A percentile compares a stretch with the other conserved stretches of the same genome.
phyloP scores from a whole-genome alignment of 169 alveolate genomes.

The Cryptosporidium tyzzeri region DNA sequence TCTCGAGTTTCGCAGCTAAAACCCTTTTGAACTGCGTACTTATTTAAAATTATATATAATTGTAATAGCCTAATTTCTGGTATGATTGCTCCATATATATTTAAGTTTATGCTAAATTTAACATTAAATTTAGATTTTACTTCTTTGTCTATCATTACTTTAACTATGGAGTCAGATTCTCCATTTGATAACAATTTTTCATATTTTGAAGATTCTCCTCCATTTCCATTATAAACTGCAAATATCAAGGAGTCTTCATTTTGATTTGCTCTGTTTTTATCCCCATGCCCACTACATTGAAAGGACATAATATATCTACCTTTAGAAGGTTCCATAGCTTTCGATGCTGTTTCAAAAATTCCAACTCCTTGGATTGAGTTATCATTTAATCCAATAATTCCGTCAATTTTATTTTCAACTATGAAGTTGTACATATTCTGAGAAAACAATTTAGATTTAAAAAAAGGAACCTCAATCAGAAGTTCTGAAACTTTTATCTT shows the following conservation, averaged over 20 bases:
- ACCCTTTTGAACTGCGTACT: slow-evolving; percentile 8
- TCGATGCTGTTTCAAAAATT: not conserved
- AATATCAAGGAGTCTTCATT: not conserved
- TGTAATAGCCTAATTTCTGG: slow-evolving; percentile 50
- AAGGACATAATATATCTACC: slow-evolving; percentile 7
- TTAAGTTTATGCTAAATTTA: slow-evolving; percentile 1
- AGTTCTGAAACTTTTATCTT: not conserved
- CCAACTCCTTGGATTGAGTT: slow-evolving; percentile 35
- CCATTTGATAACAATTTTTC: not conserved
- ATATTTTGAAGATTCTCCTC: not conserved
- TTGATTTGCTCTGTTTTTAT: not conserved
- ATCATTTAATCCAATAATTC: slow-evolving; percentile 35
- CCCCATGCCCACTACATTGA: not conserved
- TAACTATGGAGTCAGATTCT: not conserved
- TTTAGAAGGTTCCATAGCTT: not conserved
- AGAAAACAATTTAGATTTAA: not conserved
- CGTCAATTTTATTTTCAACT: slow-evolving; percentile 22
- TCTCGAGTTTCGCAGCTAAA: slow-evolving; percentile 10
- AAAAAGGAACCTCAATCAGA: slow-evolving; percentile 40
- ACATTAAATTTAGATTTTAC: slow-evolving; percentile 1
- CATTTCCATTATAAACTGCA: not conserved
- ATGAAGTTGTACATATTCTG: slow-evolving; percentile 1
- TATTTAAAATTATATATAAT: slow-evolving; percentile 6
- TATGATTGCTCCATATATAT: slow-evolving; percentile 26
- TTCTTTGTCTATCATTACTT: not conserved